Evolutionary conservation across 352 stramenopile species (phyloP).

Genomic region (Saprolegnia diclina): DNA sequence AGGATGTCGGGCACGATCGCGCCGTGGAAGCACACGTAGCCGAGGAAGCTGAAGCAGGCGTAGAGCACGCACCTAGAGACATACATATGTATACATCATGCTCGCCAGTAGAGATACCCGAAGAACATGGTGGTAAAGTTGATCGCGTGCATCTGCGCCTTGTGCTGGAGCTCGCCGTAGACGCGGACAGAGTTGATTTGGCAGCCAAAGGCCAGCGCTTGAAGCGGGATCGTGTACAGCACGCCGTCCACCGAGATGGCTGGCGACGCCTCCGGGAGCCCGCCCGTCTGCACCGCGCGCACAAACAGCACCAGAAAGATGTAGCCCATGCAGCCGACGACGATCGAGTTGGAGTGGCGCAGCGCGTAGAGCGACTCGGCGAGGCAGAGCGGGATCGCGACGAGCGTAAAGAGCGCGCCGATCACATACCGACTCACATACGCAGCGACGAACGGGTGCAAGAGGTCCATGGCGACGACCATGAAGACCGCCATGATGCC

Average conservation of each 20-base stretch:
- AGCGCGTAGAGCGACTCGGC: slow-evolving; percentile 78
- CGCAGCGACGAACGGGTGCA: slow-evolving; percentile 59
- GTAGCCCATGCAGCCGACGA: slow-evolving; percentile 72
- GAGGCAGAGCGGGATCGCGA: slow-evolving; percentile 65
- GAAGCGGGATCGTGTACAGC: slow-evolving; percentile 63
- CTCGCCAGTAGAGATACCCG: slow-evolving; percentile 11
- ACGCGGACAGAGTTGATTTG: slow-evolving; percentile 73
- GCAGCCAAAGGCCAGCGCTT: slow-evolving; percentile 71
- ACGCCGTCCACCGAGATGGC: background rate
- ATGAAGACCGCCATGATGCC: slow-evolving; percentile 73
- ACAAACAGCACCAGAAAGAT: slow-evolving; percentile 61
- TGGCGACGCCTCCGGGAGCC: background rate
- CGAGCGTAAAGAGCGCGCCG: slow-evolving; percentile 53
- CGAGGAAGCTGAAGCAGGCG: slow-evolving; percentile 56
- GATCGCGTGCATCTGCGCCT: slow-evolving; percentile 58
- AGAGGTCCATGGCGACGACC: slow-evolving; percentile 77
- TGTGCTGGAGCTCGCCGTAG: slow-evolving; percentile 73
- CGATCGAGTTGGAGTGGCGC: slow-evolving; percentile 69
- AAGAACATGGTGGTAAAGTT: slow-evolving; percentile 56
- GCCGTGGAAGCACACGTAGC: slow-evolving; percentile 69
- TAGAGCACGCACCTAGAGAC: slow-evolving; percentile 41
- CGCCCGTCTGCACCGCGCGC: slow-evolving; percentile 32
- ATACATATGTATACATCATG: background rate
- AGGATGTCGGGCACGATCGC: slow-evolving; percentile 76
- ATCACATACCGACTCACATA: slow-evolving; percentile 51